Conservation (phyloP, 495 filamentous ascomycete species). For the Immersiella caudata region DNA sequence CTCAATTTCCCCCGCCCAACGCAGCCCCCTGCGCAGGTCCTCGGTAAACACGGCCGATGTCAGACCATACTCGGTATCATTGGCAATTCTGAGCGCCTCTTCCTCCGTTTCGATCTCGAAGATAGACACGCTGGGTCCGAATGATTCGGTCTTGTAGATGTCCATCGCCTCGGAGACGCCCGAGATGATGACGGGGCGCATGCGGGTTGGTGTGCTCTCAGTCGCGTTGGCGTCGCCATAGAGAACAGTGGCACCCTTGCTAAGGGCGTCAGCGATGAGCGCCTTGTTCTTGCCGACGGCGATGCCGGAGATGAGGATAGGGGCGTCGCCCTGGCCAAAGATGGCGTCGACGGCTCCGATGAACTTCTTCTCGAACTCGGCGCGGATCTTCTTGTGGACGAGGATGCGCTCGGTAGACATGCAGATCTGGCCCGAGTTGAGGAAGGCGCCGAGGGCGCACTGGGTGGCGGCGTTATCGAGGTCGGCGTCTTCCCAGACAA, state of each 20-base stretch:
- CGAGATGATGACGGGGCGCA: constrained; percentile 73
- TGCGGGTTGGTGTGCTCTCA: constrained; percentile 54
- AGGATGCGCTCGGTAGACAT: constrained; percentile 91
- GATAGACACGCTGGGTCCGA: constrained; percentile 74
- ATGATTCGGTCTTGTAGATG: constrained; percentile 77
- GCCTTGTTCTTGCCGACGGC: constrained; percentile 69
- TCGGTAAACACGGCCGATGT: constrained; percentile 86
- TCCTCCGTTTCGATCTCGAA: constrained; percentile 61
- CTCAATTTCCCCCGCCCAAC: constrained; percentile 73
- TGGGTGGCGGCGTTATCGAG: constrained; percentile 58
- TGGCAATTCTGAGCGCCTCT: constrained; percentile 76
- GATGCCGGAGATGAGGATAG: constrained; percentile 61
- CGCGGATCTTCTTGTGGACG: constrained; percentile 70
- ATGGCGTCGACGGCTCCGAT: constrained; percentile 53
- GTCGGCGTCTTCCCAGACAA: constrained; percentile 69
- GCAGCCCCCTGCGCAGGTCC: constrained; percentile 72
- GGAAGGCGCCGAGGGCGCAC: constrained; percentile 56
- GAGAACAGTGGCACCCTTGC: constrained; percentile 69
- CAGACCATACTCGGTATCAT: constrained; percentile 81
- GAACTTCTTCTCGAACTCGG: constrained; percentile 66
- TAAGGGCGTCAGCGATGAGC: constrained; percentile 66
- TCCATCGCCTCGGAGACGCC: constrained; percentile 81
- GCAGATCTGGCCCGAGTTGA: constrained; percentile 79
- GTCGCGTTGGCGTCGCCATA: constrained; percentile 55
- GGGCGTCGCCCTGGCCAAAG: constrained; percentile 56